A percentile compares a stretch with the other conserved stretches of the same genome.
Evolutionary conservation across 164 flowering plant species (phyloP).

Genomic region (grape (Vitis vinifera)): DNA sequence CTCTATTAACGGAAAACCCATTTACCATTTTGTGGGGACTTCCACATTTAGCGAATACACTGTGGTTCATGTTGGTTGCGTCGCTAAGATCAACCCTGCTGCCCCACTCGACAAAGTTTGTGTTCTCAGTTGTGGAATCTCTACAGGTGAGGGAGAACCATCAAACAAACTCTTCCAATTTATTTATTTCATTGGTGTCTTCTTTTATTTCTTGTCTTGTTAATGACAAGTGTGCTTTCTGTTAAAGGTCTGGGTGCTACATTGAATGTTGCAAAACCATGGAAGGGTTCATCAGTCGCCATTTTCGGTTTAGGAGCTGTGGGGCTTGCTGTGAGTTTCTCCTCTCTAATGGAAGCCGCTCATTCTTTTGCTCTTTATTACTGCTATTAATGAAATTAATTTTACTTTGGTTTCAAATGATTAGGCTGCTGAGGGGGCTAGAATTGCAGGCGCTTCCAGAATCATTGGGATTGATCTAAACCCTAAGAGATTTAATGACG

Average conservation of each 20-base stretch:
- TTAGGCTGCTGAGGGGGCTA: slow-evolving; percentile 44
- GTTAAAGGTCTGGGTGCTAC: slow-evolving; percentile 62
- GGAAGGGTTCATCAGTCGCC: slow-evolving; percentile 51
- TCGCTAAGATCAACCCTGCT: slow-evolving; percentile 17
- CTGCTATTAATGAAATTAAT: no score
- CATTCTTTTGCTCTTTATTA: no score
- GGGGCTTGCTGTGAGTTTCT: slow-evolving; percentile 60
- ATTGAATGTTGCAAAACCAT: slow-evolving; percentile 64
- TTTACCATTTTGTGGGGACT: slow-evolving; percentile 23
- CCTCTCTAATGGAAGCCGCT: neutral
- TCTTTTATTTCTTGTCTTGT: no score
- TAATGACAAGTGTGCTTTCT: neutral
- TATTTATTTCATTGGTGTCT: no score
- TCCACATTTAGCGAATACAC: slow-evolving; percentile 28
- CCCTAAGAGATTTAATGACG: slow-evolving; percentile 30
- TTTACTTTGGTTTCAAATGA: neutral
- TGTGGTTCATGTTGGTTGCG: slow-evolving; percentile 18
- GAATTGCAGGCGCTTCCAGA: slow-evolving; percentile 38
- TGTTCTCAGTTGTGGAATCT: slow-evolving; percentile 28
- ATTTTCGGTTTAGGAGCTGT: slow-evolving; percentile 69
- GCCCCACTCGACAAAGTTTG: slow-evolving; percentile 27
- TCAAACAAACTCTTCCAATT: no score
- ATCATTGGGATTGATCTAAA: slow-evolving; percentile 37
- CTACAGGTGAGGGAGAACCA: slow-evolving; percentile 15
- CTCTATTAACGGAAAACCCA: slow-evolving; percentile 21